Base-by-base conservation (phyloP, 129 eudicot species). In the Ambrosia artemisiifolia region DNA sequence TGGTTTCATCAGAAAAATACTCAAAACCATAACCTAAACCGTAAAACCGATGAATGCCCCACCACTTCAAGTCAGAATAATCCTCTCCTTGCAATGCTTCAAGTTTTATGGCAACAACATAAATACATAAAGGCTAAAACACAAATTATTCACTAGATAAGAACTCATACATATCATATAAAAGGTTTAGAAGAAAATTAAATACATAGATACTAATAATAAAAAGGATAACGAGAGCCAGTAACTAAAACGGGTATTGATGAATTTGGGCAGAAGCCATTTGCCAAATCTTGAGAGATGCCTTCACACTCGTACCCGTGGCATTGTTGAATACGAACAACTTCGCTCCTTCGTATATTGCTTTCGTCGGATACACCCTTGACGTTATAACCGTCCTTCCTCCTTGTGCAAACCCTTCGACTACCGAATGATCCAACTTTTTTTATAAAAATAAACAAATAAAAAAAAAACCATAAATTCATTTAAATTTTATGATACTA, bases 391-490 rank as follows among this genome's bases (percentile, higher is more conserved):
- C 88, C 8, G 83, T 86, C 70, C 97, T 83, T 62, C 97, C 97
- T 67, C 94, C 96, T 83, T 86, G 94, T 13, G 82, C 97, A 75
- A 92, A 92, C 44, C 89, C 87, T 71, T 92, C 97, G 6, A 92
- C 82, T 3, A 92, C 80, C 5, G 97, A 92, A 70, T 92, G 97
- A 85, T 92, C 97, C 67, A 92, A 92, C 97, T 96, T 92, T 11
- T 6, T 56, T 59, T 20, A 24, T 24, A 24, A 24, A 24, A 24
- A 24, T 24, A 24, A 24, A 24, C 28, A 24, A 24, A 24, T 24
- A 20, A 8, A 20, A 3, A 28, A 14, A 75, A 8, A 40, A 42
- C 50, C 0, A 3, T 2, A 24, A 28, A 28, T 4, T 57, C 2
- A 4, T 8, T 57, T 24, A 24, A 35, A 57, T 9, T 24, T 57